Evolutionary conservation across 805 yeast genomes (phyloP).

Genomic region (Jamesozyma lodderae): DNA sequence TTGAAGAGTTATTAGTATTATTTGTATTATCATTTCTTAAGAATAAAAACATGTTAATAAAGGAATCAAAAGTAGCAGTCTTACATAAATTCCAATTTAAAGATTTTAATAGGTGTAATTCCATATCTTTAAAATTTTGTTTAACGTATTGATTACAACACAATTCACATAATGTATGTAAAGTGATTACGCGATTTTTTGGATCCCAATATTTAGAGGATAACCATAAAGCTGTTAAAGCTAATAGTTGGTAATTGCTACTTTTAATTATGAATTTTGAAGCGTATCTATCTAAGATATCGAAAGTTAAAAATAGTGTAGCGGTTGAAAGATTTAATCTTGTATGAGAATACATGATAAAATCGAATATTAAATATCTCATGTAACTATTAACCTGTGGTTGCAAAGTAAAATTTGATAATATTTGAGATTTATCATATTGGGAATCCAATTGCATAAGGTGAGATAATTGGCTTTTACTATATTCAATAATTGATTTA

Average conservation of each 20-base stretch:
- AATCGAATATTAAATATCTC: constrained; percentile 75
- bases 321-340: constrained; percentile 53
- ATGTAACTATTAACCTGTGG: constrained; percentile 39
- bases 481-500: constrained; percentile 37
- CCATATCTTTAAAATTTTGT: constrained; percentile 56
- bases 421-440: constrained; percentile 5
- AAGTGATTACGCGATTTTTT: constrained; percentile 51
- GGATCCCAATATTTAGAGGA: constrained; percentile 71
- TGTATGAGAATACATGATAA: constrained; percentile 62
- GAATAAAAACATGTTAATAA: constrained; percentile 46
- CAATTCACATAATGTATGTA: constrained; percentile 43
- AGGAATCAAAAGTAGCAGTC: constrained; percentile 53
- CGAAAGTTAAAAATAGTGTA: constrained; percentile 59
- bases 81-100: constrained; percentile 54
- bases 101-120: constrained; percentile 52
- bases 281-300: constrained; percentile 78
- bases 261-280: constrained; percentile 70
- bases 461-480: constrained; percentile 33
- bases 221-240: constrained; percentile 83
- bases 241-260: constrained; percentile 78
- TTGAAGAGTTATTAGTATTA: constrained; percentile 5
- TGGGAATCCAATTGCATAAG: constrained; percentile 10
- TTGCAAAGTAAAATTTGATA: constrained; percentile 29
- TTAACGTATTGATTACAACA: constrained; percentile 52
- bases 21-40: constrained; percentile 8